A percentile compares a stretch with the other conserved stretches of the same genome.
These are phyloP conservation scores for Fusarium sp. DNA, from an alignment of 2,329 filamentous ascomycete species.

Conservation along the genomic window DNA sequence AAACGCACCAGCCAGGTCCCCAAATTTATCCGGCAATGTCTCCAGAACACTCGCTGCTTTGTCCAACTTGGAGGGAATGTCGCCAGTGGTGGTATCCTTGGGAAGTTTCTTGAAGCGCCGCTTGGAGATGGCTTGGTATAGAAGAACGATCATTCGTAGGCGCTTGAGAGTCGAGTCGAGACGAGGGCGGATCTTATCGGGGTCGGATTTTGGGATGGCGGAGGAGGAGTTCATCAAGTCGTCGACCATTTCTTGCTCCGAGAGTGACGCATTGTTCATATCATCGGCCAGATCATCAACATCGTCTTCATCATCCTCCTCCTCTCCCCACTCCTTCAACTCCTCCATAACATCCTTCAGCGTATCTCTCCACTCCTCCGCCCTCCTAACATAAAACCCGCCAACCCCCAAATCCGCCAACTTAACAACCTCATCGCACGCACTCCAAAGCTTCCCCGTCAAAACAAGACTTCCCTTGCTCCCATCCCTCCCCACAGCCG, in stretches of 20 bases:
- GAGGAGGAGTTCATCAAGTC: slow-evolving; percentile 71
- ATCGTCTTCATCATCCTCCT: slow-evolving; percentile 66
- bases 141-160: slow-evolving; percentile 72
- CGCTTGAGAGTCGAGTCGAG: slow-evolving; percentile 72
- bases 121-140: slow-evolving; percentile 77
- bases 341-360: slow-evolving; percentile 87
- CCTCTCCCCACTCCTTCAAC: slow-evolving; percentile 86
- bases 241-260: slow-evolving; percentile 70
- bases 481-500: slow-evolving; percentile 43
- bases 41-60: slow-evolving; percentile 65
- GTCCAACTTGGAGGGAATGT: slow-evolving; percentile 60
- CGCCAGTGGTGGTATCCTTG: slow-evolving; percentile 41
- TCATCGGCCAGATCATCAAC: slow-evolving; percentile 55
- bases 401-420: slow-evolving; percentile 74
- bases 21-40: slow-evolving; percentile 72
- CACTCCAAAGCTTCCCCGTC: slow-evolving; percentile 84
- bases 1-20: slow-evolving; percentile 76
- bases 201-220: slow-evolving; percentile 71
- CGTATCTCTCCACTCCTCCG: slow-evolving; percentile 77
- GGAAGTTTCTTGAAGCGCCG: slow-evolving; percentile 71
- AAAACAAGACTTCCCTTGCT: slow-evolving; percentile 67
- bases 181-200: slow-evolving; percentile 70
- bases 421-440: slow-evolving; percentile 77
- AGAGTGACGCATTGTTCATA: slow-evolving; percentile 43
- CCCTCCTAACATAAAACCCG: slow-evolving; percentile 75